Conservation (phyloP, 768 basidiomycete species). For the Termitomyces sp. region DNA sequence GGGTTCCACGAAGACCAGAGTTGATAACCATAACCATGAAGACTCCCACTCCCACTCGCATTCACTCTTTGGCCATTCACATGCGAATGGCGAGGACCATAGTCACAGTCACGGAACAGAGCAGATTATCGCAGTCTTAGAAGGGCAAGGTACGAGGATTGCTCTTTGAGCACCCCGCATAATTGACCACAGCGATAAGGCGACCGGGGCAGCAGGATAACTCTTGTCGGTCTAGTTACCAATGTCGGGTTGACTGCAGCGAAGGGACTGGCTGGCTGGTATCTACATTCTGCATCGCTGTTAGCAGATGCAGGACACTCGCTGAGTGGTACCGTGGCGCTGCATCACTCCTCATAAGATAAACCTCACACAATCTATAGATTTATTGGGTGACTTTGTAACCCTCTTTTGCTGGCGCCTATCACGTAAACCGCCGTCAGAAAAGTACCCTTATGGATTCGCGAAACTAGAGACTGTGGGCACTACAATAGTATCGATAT, state of each 20-base stretch:
- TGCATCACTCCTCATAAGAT: not conserved
- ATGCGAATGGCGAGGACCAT: constrained; percentile 56
- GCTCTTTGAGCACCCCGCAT: not conserved
- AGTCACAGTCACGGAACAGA: constrained; percentile 55
- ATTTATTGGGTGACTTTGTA: constrained; percentile 87
- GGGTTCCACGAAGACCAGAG: constrained; percentile 3
- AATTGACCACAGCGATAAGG: constrained; percentile 31
- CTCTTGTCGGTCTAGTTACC: constrained; percentile 74
- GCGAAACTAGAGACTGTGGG: constrained; percentile 96
- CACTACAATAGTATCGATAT: constrained; percentile 82
- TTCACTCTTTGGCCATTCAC: constrained; percentile 59
- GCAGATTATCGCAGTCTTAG: constrained; percentile 60
- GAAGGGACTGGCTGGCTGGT: constrained; percentile 88
- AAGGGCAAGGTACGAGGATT: constrained; percentile 52
- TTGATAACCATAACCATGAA: constrained; percentile 12
- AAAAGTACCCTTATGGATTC: constrained; percentile 79
- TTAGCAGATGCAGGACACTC: constrained; percentile 95
- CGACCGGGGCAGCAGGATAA: constrained; percentile 79
- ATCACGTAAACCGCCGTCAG: constrained; percentile 76
- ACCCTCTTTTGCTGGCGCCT: constrained; percentile 86
- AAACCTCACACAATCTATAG: constrained; percentile 26
- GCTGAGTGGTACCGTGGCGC: constrained; percentile 59
- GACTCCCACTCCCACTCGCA: constrained; percentile 46
- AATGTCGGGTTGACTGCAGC: constrained; percentile 78
- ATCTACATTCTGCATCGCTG: constrained; percentile 84